These are phyloP conservation scores for Spathaspora girioi DNA, from an alignment of 805 yeast genomes.

Conservation along the genomic window DNA sequence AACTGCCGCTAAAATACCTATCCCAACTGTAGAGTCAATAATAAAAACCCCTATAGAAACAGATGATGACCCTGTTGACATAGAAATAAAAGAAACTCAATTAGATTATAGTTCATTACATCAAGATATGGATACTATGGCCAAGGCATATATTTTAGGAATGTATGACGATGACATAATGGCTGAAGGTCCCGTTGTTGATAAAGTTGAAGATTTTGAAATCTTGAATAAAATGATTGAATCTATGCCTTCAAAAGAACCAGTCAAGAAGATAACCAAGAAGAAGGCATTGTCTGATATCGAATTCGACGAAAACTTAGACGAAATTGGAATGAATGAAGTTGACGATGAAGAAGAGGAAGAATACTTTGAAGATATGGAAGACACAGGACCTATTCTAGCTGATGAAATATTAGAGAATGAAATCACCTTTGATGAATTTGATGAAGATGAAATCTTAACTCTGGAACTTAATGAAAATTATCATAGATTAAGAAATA, in stretches of 20 bases:
- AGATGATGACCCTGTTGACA: not conserved
- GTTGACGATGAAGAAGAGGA: conserved; percentile 31
- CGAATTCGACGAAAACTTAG: conserved; percentile 8
- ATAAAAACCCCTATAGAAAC: not conserved
- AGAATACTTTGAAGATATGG: conserved; percentile 18
- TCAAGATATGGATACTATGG: conserved; percentile 54
- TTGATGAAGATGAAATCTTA: conserved; percentile 26
- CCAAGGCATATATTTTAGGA: conserved; percentile 56
- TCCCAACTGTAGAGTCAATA: not conserved
- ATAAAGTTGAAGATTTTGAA: conserved; percentile 52
- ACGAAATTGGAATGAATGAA: conserved; percentile 21
- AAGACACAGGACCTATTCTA: conserved; percentile 36
- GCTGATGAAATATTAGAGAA: conserved; percentile 44
- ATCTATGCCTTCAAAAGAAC: conserved; percentile 15
- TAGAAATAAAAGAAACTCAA: conserved; percentile 14
- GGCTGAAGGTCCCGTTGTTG: conserved; percentile 54
- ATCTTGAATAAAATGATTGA: conserved; percentile 47
- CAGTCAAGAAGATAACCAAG: conserved; percentile 1
- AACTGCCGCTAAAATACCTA: not conserved
- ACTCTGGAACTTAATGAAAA: conserved; percentile 49
- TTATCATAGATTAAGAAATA: conserved; percentile 54
- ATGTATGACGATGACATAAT: conserved; percentile 57
- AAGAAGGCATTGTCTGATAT: not conserved
- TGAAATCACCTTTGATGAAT: conserved; percentile 12
- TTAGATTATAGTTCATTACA: conserved; percentile 42